phyloP scores from a whole-genome alignment of 2,329 filamentous ascomycete species.

The Colletotrichum sp. region DNA sequence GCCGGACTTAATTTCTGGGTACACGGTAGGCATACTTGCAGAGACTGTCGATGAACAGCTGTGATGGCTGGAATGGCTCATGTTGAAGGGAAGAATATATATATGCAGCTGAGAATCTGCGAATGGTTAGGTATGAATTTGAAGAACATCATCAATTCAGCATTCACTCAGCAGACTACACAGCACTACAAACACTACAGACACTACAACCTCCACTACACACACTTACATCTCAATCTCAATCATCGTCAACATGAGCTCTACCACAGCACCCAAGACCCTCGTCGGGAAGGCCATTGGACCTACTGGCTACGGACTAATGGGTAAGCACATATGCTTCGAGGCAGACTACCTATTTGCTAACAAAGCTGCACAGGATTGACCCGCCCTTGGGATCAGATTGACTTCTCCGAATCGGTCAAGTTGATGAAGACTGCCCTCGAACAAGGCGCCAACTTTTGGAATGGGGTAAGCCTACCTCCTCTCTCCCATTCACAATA shows the following conservation, averaged over 20 bases:
- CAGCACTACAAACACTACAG: neutral
- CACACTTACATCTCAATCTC: neutral
- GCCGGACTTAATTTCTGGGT: neutral
- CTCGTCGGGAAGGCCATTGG: neutral
- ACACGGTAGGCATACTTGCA: neutral
- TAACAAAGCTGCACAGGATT: neutral
- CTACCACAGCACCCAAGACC: neutral
- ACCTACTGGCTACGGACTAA: neutral
- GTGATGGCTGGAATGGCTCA: neutral
- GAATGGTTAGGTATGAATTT: neutral
- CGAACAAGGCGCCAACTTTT: conserved; percentile 18
- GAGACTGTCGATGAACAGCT: neutral
- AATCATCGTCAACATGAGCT: neutral
- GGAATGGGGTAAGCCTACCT: conserved; percentile 6
- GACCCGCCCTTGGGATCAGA: neutral
- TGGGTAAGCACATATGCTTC: neutral
- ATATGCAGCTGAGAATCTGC: neutral
- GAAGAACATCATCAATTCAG: neutral
- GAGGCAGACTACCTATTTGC: accelerated
- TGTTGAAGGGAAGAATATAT: neutral
- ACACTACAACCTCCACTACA: neutral
- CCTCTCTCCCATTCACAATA: neutral
- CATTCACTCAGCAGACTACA: neutral
- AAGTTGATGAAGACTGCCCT: conserved; percentile 21
- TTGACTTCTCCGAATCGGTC: neutral